Base-by-base conservation (phyloP, 2,329 filamentous ascomycete species). In the Fusarium oxysporum region DNA sequence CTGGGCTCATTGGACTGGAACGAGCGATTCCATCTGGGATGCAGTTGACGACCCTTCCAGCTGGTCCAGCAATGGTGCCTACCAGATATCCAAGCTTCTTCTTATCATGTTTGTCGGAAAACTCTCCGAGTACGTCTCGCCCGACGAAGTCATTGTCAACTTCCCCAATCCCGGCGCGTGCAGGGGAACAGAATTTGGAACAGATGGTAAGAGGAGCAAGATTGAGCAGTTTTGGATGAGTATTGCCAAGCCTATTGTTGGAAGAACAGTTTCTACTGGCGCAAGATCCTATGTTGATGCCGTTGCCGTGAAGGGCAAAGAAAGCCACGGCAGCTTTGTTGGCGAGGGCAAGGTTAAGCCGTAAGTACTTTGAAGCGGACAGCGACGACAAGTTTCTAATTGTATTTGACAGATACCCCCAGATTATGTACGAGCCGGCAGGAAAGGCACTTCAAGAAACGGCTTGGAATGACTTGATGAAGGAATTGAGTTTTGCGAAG, bases 131-230 rank as follows among this genome's bases (percentile, higher is more conserved):
- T 75, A 79, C 23, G 80, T 86, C 1, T 77, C 80, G 0, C 72
- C 81, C 0, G 78, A 84, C 8, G 81, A 85, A 23, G 82, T 86
- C 4, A 72, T 85, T 13, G 75, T 88, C 54, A 88, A 88, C 57
- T 71, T 85, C 1, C 83, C 83, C 8, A 85, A 85, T 21, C 87
- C 86, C 0, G 86, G 84, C 0, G 82, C 81, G 19, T 80, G 82
- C 23, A 81, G 78, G 21, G 86, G 84, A 8, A 88, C 87, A 0
- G 75, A 79, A 1, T 79, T 89, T 10, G 71, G 73, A 23, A 78
- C 83, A 6, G 81, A 85, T 1, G 70, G 76, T 0, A 50, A 65
- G 10, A 65, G 68, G 3, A 72, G 76, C 5, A 33, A 73, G 5
- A 16, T 78, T 0, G 64, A 62, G 10, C 45, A 51, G 9, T 28